Percentiles rank a stretch among this genome's conserved stretches.
phyloP scores from a whole-genome alignment of 2,329 filamentous ascomycete species.

The Lizonia empirigonia region DNA sequence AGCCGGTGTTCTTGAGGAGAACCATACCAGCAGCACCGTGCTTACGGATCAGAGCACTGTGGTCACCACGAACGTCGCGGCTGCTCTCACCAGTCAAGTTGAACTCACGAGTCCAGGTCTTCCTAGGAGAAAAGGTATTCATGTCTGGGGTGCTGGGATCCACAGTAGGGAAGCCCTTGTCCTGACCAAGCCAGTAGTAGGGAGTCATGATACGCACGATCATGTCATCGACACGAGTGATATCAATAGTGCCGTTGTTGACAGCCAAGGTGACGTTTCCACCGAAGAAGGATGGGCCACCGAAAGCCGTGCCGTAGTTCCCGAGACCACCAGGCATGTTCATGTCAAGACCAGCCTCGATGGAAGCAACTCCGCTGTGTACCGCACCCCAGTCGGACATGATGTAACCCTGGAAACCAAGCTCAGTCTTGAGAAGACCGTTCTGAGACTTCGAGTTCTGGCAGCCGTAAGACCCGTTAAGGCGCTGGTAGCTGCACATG shows the following conservation, averaged over 20 bases:
- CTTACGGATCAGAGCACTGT: conserved; percentile 49
- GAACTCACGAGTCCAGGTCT: conserved; percentile 41
- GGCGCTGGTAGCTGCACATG: conserved; percentile 62
- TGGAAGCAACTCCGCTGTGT: conserved; percentile 52
- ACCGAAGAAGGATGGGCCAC: conserved; percentile 52
- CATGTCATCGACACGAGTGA: conserved; percentile 55
- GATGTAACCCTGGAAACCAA: conserved; percentile 56
- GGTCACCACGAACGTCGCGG: conserved; percentile 51
- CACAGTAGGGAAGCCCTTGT: conserved; percentile 48
- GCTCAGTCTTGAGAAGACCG: conserved; percentile 58
- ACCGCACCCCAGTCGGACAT: conserved; percentile 54
- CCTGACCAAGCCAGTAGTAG: conserved; percentile 53
- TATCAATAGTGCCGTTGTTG: conserved; percentile 50
- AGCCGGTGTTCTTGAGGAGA: conserved; percentile 57
- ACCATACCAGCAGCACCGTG: conserved; percentile 51
- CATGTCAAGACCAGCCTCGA: conserved; percentile 58
- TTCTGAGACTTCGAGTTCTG: conserved; percentile 54
- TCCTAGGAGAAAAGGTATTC: conserved; percentile 50
- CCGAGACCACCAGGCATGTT: conserved; percentile 48
- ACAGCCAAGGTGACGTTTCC: conserved; percentile 48
- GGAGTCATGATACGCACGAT: conserved; percentile 53
- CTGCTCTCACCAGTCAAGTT: conserved; percentile 43
- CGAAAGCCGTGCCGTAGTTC: conserved; percentile 38
- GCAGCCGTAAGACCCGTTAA: conserved; percentile 46
- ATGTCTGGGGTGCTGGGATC: conserved; percentile 41